phyloP scores from a whole-genome alignment of 179 eudicot genomes.

The Camellia oleifera region DNA sequence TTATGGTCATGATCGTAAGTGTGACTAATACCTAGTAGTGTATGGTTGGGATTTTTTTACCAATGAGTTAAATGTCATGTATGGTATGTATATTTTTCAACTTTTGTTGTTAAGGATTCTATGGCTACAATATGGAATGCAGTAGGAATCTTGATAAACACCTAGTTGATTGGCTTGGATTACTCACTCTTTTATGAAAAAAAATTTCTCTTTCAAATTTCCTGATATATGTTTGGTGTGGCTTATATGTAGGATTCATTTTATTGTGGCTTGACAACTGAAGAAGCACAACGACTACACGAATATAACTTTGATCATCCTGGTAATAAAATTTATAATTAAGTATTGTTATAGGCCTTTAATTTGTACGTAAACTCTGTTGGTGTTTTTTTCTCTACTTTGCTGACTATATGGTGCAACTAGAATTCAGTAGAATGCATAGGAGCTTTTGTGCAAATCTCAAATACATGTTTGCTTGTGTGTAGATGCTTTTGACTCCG shows the following conservation, averaged over 20 bases:
- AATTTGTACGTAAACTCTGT: neutral
- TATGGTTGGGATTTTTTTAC: too few species aligned
- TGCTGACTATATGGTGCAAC: conserved; percentile 8
- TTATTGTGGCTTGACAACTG: conserved; percentile 74
- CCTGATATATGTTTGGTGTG: neutral
- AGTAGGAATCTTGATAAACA: neutral
- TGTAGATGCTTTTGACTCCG: conserved; percentile 96
- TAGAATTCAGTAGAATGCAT: neutral
- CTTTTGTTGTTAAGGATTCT: neutral
- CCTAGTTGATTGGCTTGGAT: too few species aligned
- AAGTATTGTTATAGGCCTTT: neutral
- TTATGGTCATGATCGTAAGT: too few species aligned
- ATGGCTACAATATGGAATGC: neutral
- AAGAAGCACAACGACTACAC: conserved; percentile 63
- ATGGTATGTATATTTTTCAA: neutral
- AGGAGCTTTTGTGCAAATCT: neutral
- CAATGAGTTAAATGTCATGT: too few species aligned
- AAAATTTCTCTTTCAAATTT: neutral
- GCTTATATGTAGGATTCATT: conserved; percentile 39
- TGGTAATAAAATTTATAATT: conserved; percentile 36
- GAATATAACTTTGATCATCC: conserved; percentile 97
- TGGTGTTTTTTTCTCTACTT: neutral
- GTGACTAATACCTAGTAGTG: too few species aligned
- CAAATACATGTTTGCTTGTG: conserved; percentile 15
- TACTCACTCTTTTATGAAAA: neutral